A percentile compares a stretch with the other conserved stretches of the same genome.
Evolutionary conservation across 768 basidiomycete genomes (phyloP).

Genomic region (Phlegmacium glaucopus): DNA sequence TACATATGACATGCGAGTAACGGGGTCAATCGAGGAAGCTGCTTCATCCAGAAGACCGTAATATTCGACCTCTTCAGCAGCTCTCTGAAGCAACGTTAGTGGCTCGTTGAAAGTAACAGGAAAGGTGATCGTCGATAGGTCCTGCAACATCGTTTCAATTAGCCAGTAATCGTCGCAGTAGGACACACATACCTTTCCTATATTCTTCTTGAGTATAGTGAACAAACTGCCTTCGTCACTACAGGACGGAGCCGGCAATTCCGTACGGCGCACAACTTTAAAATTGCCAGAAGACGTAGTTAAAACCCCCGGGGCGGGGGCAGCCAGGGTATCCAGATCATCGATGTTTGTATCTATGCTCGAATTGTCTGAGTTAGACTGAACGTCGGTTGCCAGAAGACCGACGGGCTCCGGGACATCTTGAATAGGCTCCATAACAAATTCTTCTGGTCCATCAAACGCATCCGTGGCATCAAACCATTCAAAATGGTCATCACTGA

Average conservation of each 20-base stretch:
- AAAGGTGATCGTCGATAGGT: constrained; percentile 76
- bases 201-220: constrained; percentile 80
- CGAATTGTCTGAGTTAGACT: constrained; percentile 41
- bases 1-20: constrained; percentile 69
- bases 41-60: constrained; percentile 66
- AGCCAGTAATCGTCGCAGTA: background rate
- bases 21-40: constrained; percentile 49
- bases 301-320: constrained; percentile 8
- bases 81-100: constrained; percentile 74
- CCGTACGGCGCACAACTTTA: constrained; percentile 47
- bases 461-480: constrained; percentile 78
- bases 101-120: constrained; percentile 94
- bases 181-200: constrained; percentile 62
- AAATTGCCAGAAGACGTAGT: constrained; percentile 10
- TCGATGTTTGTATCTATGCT: constrained; percentile 55
- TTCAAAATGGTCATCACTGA: constrained; percentile 51
- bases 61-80: constrained; percentile 85
- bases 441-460: constrained; percentile 59
- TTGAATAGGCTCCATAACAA: constrained; percentile 45
- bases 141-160: constrained; percentile 38
- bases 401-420: constrained; percentile 39
- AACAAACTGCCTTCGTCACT: constrained; percentile 84
- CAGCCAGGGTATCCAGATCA: constrained; percentile 22
- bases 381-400: constrained; percentile 35
- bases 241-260: constrained; percentile 55